phyloP scores from a whole-genome alignment of 2,329 filamentous ascomycete genomes.

The Seiridium cupressi region DNA sequence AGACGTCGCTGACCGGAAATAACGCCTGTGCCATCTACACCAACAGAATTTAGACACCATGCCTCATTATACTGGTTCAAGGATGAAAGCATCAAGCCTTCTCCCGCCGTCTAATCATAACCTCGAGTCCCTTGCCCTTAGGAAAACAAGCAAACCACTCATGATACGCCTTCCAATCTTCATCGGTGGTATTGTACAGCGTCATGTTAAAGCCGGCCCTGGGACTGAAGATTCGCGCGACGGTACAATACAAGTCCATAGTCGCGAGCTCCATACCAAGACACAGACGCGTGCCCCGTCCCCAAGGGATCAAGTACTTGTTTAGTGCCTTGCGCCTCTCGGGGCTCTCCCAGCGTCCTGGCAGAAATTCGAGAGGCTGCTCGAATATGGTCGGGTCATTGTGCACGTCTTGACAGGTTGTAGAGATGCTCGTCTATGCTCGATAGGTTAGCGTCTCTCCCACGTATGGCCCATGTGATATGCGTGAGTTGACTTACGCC shows the following conservation, averaged over 20 bases:
- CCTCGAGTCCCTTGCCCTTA: slow-evolving; percentile 16
- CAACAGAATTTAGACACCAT: too few species aligned
- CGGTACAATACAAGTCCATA: slow-evolving; percentile 19
- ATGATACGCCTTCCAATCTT: slow-evolving; percentile 20
- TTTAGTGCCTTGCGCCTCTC: slow-evolving; percentile 15
- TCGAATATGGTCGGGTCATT: slow-evolving; percentile 16
- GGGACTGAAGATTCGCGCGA: slow-evolving; percentile 19
- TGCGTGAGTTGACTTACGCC: slow-evolving; percentile 15
- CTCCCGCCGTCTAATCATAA: slow-evolving; percentile 9
- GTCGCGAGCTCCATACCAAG: slow-evolving; percentile 21
- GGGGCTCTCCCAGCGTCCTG: slow-evolving; percentile 16
- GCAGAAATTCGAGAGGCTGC: slow-evolving; percentile 12
- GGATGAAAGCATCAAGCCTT: background rate
- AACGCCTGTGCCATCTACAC: too few species aligned
- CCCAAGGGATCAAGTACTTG: slow-evolving; percentile 20
- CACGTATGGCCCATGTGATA: too few species aligned
- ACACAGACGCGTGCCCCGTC: slow-evolving; percentile 17
- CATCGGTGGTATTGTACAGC: slow-evolving; percentile 14
- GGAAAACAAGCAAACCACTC: slow-evolving; percentile 21
- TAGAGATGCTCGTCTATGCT: slow-evolving; percentile 18
- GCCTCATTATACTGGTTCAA: too few species aligned
- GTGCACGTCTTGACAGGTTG: slow-evolving; percentile 19
- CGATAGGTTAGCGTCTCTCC: background rate
- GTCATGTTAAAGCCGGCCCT: slow-evolving; percentile 15
- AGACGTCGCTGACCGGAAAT: too few species aligned